Percentiles rank a stretch among this genome's conserved stretches.
phyloP scores from a whole-genome alignment of 1,139 yeast species.

The Nadsonia starkeyi-henricii region DNA sequence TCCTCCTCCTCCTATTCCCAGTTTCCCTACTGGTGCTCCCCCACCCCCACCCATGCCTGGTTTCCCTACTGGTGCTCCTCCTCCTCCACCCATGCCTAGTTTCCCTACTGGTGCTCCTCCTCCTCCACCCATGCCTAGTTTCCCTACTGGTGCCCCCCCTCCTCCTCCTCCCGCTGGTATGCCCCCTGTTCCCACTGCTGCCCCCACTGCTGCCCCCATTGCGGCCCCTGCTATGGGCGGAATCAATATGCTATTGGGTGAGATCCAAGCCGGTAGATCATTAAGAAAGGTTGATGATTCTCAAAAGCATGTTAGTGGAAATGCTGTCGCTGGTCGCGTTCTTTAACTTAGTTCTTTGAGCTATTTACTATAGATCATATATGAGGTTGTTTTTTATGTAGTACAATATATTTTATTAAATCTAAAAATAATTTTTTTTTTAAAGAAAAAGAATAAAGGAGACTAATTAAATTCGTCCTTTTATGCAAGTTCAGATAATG shows the following conservation, averaged over 20 bases:
- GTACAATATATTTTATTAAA: constrained; percentile 1
- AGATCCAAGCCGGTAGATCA: constrained; percentile 39
- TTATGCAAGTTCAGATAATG: no score
- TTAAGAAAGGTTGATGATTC: constrained; percentile 36
- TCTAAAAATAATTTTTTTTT: not conserved
- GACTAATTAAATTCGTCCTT: no score
- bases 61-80: constrained; percentile 8
- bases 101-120: constrained; percentile 11
- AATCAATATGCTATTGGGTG: constrained; percentile 30
- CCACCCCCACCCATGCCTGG: constrained; percentile 8
- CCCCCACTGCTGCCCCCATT: constrained; percentile 11
- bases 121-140: constrained; percentile 4
- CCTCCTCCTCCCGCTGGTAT: constrained; percentile 5
- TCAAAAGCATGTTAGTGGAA: constrained; percentile 32
- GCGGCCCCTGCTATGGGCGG: constrained; percentile 5
- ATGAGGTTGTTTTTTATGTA: constrained; percentile 1
- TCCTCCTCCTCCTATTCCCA: constrained; percentile 9
- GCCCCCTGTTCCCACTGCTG: constrained; percentile 10
- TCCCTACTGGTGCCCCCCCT: constrained; percentile 10
- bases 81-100: constrained; percentile 10
- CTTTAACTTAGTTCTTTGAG: constrained; percentile 17
- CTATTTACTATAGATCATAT: not conserved
- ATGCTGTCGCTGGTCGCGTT: constrained; percentile 36
- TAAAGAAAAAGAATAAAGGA: no score
- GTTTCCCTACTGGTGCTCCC: constrained; percentile 7